Conservation (phyloP, 2,329 filamentous ascomycete species). For the Verruconis gallopava region DNA sequence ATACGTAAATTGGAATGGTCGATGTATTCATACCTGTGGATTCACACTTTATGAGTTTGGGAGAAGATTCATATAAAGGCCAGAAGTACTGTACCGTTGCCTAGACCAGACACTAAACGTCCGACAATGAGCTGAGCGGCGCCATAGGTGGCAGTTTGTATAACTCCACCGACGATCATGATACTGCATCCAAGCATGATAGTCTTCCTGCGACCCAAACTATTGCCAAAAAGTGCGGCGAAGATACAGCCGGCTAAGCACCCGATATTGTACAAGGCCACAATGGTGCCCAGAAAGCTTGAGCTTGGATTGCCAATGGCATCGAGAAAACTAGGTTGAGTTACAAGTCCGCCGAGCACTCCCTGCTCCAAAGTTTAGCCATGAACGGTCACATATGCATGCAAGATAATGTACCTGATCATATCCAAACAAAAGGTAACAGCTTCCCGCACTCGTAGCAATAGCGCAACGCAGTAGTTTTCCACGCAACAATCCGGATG, state of each 20-base stretch:
- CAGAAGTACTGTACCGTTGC: too few species aligned
- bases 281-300: neutral
- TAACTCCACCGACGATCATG: conserved; percentile 37
- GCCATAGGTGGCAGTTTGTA: conserved; percentile 41
- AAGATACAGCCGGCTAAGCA: conserved; percentile 29
- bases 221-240: conserved; percentile 22
- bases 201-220: neutral
- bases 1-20: neutral
- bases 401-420: too few species aligned
- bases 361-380: too few species aligned
- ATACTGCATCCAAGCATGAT: neutral
- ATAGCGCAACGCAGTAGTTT: too few species aligned
- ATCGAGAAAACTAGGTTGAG: neutral
- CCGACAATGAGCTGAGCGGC: conserved; percentile 34
- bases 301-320: neutral
- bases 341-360: conserved; percentile 25
- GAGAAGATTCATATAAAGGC: too few species aligned
- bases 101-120: conserved; percentile 35
- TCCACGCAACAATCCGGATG: too few species aligned
- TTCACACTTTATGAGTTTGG: too few species aligned
- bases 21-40: neutral
- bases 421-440: too few species aligned
- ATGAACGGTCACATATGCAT: too few species aligned
- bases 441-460: too few species aligned
- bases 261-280: conserved; percentile 12